These are phyloP conservation scores for Monosporascus sp. DNA, from an alignment of 2,329 filamentous ascomycete genomes.

Conservation along the genomic window DNA sequence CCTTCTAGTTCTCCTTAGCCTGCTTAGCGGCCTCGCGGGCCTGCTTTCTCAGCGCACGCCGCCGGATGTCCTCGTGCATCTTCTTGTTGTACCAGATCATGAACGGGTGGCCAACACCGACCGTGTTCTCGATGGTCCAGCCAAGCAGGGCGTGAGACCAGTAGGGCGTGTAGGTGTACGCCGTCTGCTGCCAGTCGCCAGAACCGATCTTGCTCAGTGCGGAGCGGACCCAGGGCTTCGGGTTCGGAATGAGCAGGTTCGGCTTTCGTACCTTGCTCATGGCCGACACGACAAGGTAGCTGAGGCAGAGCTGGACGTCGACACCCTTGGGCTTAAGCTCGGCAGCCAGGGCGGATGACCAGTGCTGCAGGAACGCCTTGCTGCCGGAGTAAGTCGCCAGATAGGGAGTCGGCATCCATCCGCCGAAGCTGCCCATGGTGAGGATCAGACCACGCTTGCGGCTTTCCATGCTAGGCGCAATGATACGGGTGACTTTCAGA, in stretches of 20 bases:
- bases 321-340: conserved; percentile 79
- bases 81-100: conserved; percentile 47
- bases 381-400: conserved; percentile 94
- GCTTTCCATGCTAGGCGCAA: conserved; percentile 78
- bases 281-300: conserved; percentile 88
- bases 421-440: conserved; percentile 96
- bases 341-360: conserved; percentile 79
- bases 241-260: conserved; percentile 71
- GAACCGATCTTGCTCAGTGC: conserved; percentile 76
- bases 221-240: conserved; percentile 74
- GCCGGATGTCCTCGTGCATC: conserved; percentile 81
- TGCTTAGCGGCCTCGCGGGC: conserved; percentile 59
- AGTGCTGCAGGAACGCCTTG: conserved; percentile 97
- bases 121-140: conserved; percentile 64
- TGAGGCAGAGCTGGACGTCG: conserved; percentile 85
- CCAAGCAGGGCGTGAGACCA: conserved; percentile 90
- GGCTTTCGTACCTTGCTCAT: conserved; percentile 93
- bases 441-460: conserved; percentile 84
- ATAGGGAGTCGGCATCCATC: conserved; percentile 84
- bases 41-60: conserved; percentile 69
- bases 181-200: conserved; percentile 71
- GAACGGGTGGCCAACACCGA: conserved; percentile 43
- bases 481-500: conserved; percentile 76
- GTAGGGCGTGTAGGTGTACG: conserved; percentile 84
- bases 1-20: conserved; percentile 54